A percentile compares a stretch with the other conserved stretches of the same genome.
Conservation (phyloP, 2,329 filamentous ascomycete genomes). For the Aspergillus eucalypticola region DNA sequence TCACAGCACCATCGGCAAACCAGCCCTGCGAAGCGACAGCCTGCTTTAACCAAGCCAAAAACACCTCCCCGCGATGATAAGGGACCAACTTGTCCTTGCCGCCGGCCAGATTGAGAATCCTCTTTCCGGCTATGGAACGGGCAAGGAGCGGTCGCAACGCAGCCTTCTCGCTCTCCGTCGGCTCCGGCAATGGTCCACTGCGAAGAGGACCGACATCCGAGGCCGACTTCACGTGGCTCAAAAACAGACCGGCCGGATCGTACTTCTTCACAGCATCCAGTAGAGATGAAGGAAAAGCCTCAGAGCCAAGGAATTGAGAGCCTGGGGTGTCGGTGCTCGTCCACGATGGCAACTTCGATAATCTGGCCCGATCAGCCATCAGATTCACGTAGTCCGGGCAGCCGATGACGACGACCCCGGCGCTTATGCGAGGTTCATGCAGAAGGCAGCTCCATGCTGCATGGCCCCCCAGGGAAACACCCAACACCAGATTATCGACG, state of each 20-base stretch:
- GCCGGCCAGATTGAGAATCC: slow-evolving; percentile 56
- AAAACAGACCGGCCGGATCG: slow-evolving; percentile 76
- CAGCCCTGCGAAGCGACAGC: slow-evolving; percentile 43
- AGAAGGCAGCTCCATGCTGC: slow-evolving; percentile 82
- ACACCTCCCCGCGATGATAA: slow-evolving; percentile 57
- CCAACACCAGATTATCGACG: slow-evolving; percentile 70
- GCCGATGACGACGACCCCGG: slow-evolving; percentile 78
- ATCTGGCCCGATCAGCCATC: slow-evolving; percentile 74
- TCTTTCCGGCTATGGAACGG: slow-evolving; percentile 51
- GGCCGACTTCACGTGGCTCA: slow-evolving; percentile 50
- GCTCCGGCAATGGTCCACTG: slow-evolving; percentile 35
- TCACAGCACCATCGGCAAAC: slow-evolving; percentile 53
- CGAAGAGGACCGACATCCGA: slow-evolving; percentile 28
- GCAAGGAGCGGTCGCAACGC: slow-evolving; percentile 47
- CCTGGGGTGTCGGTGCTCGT: slow-evolving; percentile 58
- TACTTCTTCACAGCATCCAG: slow-evolving; percentile 62
- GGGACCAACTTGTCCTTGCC: slow-evolving; percentile 63
- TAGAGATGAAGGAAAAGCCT: slow-evolving; percentile 72
- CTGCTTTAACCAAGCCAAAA: slow-evolving; percentile 58
- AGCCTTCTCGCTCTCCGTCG: slow-evolving; percentile 46
- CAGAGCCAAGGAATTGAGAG: slow-evolving; percentile 69
- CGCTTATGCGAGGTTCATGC: slow-evolving; percentile 74
- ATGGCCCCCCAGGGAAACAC: slow-evolving; percentile 85
- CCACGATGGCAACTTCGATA: slow-evolving; percentile 66
- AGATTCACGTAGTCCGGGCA: slow-evolving; percentile 85